These are phyloP conservation scores for Nitzschia putrida DNA, from an alignment of 108 stramenopile genomes.

Conservation along the genomic window DNA sequence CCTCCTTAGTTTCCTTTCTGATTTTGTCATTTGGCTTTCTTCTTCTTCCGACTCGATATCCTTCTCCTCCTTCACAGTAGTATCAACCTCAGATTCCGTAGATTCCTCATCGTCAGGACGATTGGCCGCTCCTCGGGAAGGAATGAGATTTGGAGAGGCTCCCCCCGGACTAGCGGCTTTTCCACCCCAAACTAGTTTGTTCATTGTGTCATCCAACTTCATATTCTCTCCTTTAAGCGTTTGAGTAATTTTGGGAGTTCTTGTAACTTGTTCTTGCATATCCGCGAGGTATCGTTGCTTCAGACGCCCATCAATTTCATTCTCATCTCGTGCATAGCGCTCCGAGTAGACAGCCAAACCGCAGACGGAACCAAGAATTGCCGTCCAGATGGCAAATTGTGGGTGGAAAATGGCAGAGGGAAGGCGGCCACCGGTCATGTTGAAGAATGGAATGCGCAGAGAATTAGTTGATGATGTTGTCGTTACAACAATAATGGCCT, in stretches of 20 bases:
- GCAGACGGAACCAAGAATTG: constrained; percentile 25
- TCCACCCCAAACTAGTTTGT: constrained; percentile 42
- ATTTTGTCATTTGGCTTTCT: constrained; percentile 6
- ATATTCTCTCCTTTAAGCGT: constrained; percentile 28
- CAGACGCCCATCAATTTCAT: constrained; percentile 30
- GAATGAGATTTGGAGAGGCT: too few relatives aligned
- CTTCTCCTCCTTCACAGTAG: not conserved
- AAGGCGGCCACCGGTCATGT: constrained; percentile 13
- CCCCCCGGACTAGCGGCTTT: constrained; percentile 11
- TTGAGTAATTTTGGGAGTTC: constrained; percentile 31
- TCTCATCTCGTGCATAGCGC: constrained; percentile 35
- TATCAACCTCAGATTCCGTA: not conserved
- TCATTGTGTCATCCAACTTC: constrained; percentile 29
- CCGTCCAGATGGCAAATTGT: constrained; percentile 23
- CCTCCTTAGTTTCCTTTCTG: constrained; percentile 14
- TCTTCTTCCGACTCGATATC: not conserved
- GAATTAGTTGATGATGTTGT: too few relatives aligned
- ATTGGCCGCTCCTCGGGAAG: not conserved
- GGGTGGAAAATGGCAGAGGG: constrained; percentile 28
- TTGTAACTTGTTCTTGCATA: constrained; percentile 20
- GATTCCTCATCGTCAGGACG: not conserved
- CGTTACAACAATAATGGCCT: too few relatives aligned
- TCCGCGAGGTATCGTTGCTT: constrained; percentile 17
- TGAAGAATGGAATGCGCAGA: not conserved
- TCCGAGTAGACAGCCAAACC: constrained; percentile 32